phyloP scores from a whole-genome alignment of 202 grass and related monocot genomes.

The Setaria italica region DNA sequence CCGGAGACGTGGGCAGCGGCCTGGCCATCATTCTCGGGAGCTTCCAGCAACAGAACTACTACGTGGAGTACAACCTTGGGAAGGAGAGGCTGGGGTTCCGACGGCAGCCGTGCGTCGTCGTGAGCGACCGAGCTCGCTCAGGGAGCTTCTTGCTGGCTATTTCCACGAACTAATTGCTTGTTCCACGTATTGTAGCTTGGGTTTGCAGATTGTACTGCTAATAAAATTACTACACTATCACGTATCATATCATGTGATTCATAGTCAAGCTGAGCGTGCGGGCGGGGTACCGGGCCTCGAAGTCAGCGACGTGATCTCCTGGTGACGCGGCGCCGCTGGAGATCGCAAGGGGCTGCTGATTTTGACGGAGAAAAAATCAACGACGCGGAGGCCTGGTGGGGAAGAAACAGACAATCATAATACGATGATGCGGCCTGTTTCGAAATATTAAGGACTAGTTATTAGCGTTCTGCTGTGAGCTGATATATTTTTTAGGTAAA shows the following conservation, averaged over 20 bases:
- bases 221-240: background rate
- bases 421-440: no score
- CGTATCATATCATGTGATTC: background rate
- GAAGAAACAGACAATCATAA: no score
- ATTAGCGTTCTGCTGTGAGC: no score
- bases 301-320: no score
- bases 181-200: background rate
- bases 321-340: no score
- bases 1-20: slow-evolving; percentile 20
- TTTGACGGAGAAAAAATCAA: no score
- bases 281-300: no score
- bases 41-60: slow-evolving; percentile 98
- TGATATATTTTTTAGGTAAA: no score
- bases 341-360: no score
- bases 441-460: no score
- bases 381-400: no score
- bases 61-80: slow-evolving; percentile 76
- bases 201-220: background rate
- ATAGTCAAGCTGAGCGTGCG: background rate
- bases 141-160: no score
- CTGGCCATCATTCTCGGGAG: slow-evolving; percentile 83
- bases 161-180: background rate
- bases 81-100: slow-evolving; percentile 74
- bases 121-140: background rate
- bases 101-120: slow-evolving; percentile 61